A percentile compares a stretch with the other conserved stretches of the same genome.
Evolutionary conservation across 2,329 filamentous ascomycete genomes (phyloP).

Genomic region (Leptographium flavum): DNA sequence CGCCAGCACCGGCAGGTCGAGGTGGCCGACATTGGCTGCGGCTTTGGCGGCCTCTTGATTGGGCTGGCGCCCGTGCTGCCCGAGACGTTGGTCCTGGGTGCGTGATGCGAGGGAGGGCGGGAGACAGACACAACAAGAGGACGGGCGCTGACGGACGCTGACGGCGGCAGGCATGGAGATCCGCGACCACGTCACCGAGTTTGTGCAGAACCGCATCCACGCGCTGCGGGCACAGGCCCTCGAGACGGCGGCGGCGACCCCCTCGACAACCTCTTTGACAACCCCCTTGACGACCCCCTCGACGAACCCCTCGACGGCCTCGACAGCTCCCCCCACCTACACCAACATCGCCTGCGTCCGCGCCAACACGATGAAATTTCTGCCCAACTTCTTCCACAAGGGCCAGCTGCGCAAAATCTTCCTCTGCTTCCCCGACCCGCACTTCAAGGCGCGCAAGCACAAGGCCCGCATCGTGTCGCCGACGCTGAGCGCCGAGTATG

Average conservation of each 20-base stretch:
- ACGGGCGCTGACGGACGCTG: no score
- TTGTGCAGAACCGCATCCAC: slow-evolving; percentile 74
- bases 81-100: slow-evolving; percentile 69
- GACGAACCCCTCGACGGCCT: slow-evolving; percentile 15
- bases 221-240: slow-evolving; percentile 57
- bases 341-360: slow-evolving; percentile 83
- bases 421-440: slow-evolving; percentile 94
- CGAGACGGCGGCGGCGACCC: background rate
- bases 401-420: slow-evolving; percentile 81
- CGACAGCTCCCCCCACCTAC: slow-evolving; percentile 33
- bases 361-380: slow-evolving; percentile 96
- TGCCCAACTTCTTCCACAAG: slow-evolving; percentile 90
- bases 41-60: slow-evolving; percentile 82
- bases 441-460: slow-evolving; percentile 96
- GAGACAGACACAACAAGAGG: no score
- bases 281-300: background rate
- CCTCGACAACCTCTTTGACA: background rate
- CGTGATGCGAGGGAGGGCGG: no score
- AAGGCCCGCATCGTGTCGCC: slow-evolving; percentile 89
- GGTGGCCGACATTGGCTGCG: slow-evolving; percentile 92
- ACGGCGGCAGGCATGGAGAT: slow-evolving; percentile 79
- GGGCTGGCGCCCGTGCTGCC: slow-evolving; percentile 72
- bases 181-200: slow-evolving; percentile 76
- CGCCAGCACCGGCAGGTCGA: slow-evolving; percentile 39
- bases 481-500: slow-evolving; percentile 84